phyloP scores from a whole-genome alignment of 73 alveolate species.

The Vitrella brassicaformis region DNA sequence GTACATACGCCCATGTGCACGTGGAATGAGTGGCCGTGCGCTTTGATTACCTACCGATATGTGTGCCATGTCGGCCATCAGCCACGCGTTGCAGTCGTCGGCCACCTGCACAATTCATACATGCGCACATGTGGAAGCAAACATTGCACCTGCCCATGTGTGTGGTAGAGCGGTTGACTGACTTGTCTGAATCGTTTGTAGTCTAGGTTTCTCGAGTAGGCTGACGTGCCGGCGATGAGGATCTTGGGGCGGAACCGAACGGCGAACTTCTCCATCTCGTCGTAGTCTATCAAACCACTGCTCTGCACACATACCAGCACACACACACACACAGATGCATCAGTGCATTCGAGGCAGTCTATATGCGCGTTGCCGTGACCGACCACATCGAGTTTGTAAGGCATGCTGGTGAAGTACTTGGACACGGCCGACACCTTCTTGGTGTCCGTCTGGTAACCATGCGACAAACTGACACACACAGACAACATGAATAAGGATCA shows the following conservation, averaged over 20 bases:
- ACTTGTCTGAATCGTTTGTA: conserved; percentile 51
- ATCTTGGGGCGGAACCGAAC: conserved; percentile 76
- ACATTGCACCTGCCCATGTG: too few species aligned
- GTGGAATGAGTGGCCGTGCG: too few species aligned
- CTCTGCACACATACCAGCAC: too few species aligned
- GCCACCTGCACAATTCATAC: conserved; percentile 21
- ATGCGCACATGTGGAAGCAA: conserved; percentile 2
- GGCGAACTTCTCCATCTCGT: conserved; percentile 71
- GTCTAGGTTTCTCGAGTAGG: conserved; percentile 75
- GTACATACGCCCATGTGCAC: too few species aligned
- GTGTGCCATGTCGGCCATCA: conserved; percentile 90
- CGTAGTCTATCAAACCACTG: conserved; percentile 79
- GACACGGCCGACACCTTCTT: conserved; percentile 67
- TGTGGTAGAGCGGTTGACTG: too few species aligned
- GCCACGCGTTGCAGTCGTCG: conserved; percentile 62
- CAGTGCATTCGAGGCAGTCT: background rate
- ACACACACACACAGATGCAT: background rate
- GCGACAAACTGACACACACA: background rate
- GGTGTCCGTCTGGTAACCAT: conserved; percentile 38
- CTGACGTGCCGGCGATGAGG: conserved; percentile 61
- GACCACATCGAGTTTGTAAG: conserved; percentile 60
- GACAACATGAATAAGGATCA: too few species aligned
- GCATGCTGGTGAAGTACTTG: conserved; percentile 70
- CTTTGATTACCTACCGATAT: too few species aligned
- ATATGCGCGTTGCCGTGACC: background rate